Base-by-base conservation (phyloP, 179 eudicot species). In the Beta lomatogona region DNA sequence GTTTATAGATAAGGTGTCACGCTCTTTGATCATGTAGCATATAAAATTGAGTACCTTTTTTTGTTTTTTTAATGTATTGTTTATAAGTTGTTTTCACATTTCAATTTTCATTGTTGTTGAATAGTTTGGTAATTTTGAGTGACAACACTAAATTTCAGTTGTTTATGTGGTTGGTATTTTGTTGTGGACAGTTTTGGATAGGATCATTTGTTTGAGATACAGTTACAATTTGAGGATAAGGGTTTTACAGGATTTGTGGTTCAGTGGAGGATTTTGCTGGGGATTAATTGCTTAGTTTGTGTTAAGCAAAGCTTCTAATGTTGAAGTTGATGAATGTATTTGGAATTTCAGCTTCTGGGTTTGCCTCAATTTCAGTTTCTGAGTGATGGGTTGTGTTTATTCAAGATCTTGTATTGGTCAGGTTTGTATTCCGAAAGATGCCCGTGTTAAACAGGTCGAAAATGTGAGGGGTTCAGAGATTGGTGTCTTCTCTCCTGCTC, bases 371-470 rank as follows among this genome's bases (percentile, higher is more conserved):
- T 82, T 72, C 73, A 79, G 84, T 77, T 84, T 85, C 70, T 82
- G 83, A 82, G 89, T 91, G 83, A 96, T 96, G 99, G 98, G 99
- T 83, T 96, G 99, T 88, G 97, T 91, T 83, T 93, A 93, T 89
- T 96, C 99, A 44, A 94, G 87, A 85, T 81, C 90, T 46, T 96
- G 99, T 81, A 93, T 96, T 83, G 97, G 99, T 50, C 93, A 94
- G 80, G 83, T 87, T 65, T 94, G 98, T 81, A 85, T 90, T 72
- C 97, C 98, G 9, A 91, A 84, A 87, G 91, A 90, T 64, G 81
- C 77, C 69, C 80, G 83, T 36, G 78, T 88, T 73, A 89, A 91
- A 77, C 88, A 83, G 66, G 88, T 71, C n/a, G 88, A 81, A 83
- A 87, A 84, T 87, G 91, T 71, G 61, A 92, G 86, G 81, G 83